Conservation (phyloP, 352 stramenopile genomes). For the Albugo laibachii region DNA sequence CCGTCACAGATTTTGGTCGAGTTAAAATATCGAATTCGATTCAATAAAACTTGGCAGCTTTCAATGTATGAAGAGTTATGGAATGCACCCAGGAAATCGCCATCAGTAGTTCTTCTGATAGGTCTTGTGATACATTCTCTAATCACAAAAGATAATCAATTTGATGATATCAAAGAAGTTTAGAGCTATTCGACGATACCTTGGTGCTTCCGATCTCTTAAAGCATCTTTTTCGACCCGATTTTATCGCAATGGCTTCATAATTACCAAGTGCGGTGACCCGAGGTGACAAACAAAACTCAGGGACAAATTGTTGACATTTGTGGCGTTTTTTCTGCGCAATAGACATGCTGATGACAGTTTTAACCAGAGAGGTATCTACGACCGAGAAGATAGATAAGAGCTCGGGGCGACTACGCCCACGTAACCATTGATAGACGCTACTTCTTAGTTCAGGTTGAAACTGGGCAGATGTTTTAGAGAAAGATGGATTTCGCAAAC, state of each 20-base stretch:
- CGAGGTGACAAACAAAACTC: too few relatives aligned
- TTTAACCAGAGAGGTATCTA: slow-evolving; percentile 55
- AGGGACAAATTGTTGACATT: neutral
- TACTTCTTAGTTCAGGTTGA: slow-evolving; percentile 9
- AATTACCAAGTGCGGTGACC: too few relatives aligned
- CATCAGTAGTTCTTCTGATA: slow-evolving; percentile 20
- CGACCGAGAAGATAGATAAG: slow-evolving; percentile 35
- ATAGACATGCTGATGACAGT: slow-evolving; percentile 54
- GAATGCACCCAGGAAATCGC: slow-evolving; percentile 29
- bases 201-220: too few relatives aligned
- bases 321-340: slow-evolving; percentile 2
- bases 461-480: too few relatives aligned
- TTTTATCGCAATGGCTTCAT: too few relatives aligned
- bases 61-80: slow-evolving; percentile 24
- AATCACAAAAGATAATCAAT: slow-evolving; percentile 1
- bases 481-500: too few relatives aligned
- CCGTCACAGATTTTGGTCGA: slow-evolving; percentile 51
- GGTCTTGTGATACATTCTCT: slow-evolving; percentile 41
- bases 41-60: slow-evolving; percentile 14
- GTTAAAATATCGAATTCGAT: slow-evolving; percentile 31
- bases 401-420: slow-evolving; percentile 19
- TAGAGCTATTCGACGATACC: too few relatives aligned
- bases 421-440: slow-evolving; percentile 29
- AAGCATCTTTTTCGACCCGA: too few relatives aligned
- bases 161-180: neutral